Conservation (phyloP, 176 grass and related monocot genomes). For the Zea luxurians region DNA sequence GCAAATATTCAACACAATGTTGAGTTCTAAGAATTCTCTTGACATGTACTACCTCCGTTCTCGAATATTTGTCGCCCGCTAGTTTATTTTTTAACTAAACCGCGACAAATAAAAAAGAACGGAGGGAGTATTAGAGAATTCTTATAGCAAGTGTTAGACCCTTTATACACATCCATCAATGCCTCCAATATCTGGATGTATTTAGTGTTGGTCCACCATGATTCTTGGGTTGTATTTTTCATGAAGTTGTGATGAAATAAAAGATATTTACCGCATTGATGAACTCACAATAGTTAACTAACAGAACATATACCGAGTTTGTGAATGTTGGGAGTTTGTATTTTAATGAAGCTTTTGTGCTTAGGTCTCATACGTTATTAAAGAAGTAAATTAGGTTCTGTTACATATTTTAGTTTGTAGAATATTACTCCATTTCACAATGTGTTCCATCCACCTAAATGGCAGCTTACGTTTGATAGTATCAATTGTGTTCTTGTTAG, state of each 20-base stretch:
- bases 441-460: not conserved
- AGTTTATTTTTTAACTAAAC: too few species aligned
- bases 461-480: not conserved
- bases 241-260: not conserved
- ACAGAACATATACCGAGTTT: not conserved
- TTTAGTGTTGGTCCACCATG: not conserved
- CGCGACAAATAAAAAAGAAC: too few species aligned
- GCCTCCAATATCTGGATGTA: not conserved
- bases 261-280: not conserved
- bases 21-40: not conserved
- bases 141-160: not conserved
- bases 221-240: not conserved
- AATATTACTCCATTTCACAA: not conserved
- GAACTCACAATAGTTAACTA: not conserved
- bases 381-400: not conserved
- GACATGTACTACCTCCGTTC: not conserved
- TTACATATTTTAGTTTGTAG: not conserved
- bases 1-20: not conserved
- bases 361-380: not conserved
- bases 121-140: not conserved
- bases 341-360: not conserved
- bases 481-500: not conserved
- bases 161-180: not conserved
- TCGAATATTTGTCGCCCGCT: too few species aligned
- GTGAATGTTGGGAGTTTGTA: constrained; percentile 1